Evolutionary conservation across 2,329 filamentous ascomycete species (phyloP), one percentile per base, ranked within the genome.

Genomic region (Trichoderma arundinaceum): DNA sequence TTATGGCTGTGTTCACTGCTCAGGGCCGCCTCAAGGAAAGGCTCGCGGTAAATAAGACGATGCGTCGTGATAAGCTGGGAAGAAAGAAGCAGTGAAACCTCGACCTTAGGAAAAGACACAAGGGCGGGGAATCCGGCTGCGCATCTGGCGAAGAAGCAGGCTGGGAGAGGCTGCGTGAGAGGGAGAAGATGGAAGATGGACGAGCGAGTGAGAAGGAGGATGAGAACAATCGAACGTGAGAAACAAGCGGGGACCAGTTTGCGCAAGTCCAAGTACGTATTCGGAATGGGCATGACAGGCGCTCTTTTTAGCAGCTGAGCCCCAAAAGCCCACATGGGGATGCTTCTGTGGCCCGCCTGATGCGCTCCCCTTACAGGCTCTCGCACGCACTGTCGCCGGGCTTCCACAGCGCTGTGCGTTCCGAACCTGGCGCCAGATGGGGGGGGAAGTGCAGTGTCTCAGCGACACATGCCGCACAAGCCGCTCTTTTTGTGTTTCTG

Each of bases 241-340:
- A 28, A 51, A 28, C 48, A 51, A 33, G 48, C 48, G 48, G 48
- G 48, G 46, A 15, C 35, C 35, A 60, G 19, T 38, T 51, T 60
- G 22, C 22, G 22, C 22, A 28, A 28, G 22, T 28, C 2, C 22
- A 28, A 28, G 22, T 28, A 3, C 22, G 22, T 28, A 28, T 4
- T 28, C 22, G 22, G 22, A 28, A 28, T 13, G 35, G 58, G 43
- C 51, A 19, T 19, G 39, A 35, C 39, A 22, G 49, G 49, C 41
- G 28, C 35, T 54, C 39, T 62, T 17, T 46, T 33, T 33, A 54
- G 39, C 51, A 15, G 59, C 59, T 63, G 59, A 63, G 59, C 59
- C 59, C 59, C 59, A 19, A 52, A 62, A 62, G 35, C 59, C 59
- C 48, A 63, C 59, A 38, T 22, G n/a, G 49, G n/a, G 39, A 39